Percentiles rank a stretch among this genome's conserved stretches.
Evolutionary conservation across 371 early-diverging fungal species (phyloP).

Genomic region (Gilbertella persicaria): DNA sequence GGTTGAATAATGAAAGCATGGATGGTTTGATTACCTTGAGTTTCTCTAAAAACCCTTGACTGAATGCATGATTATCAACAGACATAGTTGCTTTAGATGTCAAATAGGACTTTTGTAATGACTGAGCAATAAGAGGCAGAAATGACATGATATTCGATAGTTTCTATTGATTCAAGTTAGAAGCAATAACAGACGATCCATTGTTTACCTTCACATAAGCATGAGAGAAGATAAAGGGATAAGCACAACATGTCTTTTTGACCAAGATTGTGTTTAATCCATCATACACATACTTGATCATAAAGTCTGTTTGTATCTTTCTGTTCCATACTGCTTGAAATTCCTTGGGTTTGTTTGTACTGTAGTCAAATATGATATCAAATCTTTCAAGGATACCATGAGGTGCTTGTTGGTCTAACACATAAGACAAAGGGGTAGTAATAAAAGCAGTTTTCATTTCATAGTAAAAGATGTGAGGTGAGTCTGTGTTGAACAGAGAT

Average conservation of each 20-base stretch:
- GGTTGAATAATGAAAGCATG: not conserved
- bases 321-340: constrained; percentile 7
- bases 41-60: not conserved
- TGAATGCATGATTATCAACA: constrained; percentile 10
- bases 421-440: constrained; percentile 21
- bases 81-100: constrained; percentile 16
- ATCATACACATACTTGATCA: not conserved
- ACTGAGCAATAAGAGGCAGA: constrained; percentile 15
- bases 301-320: not conserved
- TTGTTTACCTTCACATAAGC: constrained; percentile 12
- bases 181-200: not conserved
- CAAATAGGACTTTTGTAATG: constrained; percentile 7
- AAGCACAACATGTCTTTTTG: constrained; percentile 4
- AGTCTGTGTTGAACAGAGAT: not conserved
- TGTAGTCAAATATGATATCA: constrained; percentile 14
- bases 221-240: constrained; percentile 20
- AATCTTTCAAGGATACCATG: constrained; percentile 15
- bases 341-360: constrained; percentile 5
- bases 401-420: constrained; percentile 13
- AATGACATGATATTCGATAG: not conserved
- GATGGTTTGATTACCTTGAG: not conserved
- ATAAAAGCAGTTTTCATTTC: constrained; percentile 16
- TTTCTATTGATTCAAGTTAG: not conserved
- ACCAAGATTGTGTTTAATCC: not conserved
- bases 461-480: not conserved